Evolutionary conservation across 2,329 filamentous ascomycete genomes (phyloP).

Genomic region (Zarea fungicola): DNA sequence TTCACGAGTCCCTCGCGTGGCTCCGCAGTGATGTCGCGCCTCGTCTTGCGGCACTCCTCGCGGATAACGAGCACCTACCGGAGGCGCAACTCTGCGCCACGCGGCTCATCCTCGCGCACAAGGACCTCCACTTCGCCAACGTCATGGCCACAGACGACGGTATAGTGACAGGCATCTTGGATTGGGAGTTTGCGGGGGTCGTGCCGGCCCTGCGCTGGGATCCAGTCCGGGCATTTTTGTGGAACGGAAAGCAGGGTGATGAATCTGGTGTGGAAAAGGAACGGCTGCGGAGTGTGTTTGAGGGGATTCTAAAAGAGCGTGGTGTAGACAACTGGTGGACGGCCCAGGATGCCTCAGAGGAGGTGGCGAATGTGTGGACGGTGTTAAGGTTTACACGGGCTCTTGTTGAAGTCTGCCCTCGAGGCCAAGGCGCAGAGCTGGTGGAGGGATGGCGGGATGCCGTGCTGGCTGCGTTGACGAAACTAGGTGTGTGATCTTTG

Average conservation of each 20-base stretch:
- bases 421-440: slow-evolving; percentile 19
- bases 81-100: slow-evolving; percentile 6
- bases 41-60: slow-evolving; percentile 22
- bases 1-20: slow-evolving; percentile 22
- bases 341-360: slow-evolving; percentile 10
- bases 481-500: background rate
- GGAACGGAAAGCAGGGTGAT: slow-evolving; percentile 22
- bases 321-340: slow-evolving; percentile 15
- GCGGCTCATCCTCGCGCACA: slow-evolving; percentile 27
- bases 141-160: slow-evolving; percentile 26
- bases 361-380: slow-evolving; percentile 23
- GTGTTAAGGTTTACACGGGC: slow-evolving; percentile 24
- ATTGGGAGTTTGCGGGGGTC: slow-evolving; percentile 34
- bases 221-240: slow-evolving; percentile 30
- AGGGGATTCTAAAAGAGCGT: slow-evolving; percentile 18
- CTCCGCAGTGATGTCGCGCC: slow-evolving; percentile 23
- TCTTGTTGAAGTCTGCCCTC: slow-evolving; percentile 25
- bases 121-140: slow-evolving; percentile 34
- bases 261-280: slow-evolving; percentile 21
- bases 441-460: slow-evolving; percentile 18
- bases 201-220: slow-evolving; percentile 32
- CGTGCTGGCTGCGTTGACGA: slow-evolving; percentile 7
- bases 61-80: slow-evolving; percentile 15
- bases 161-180: slow-evolving; percentile 27
- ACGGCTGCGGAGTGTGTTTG: slow-evolving; percentile 22